Conservation (phyloP, 495 filamentous ascomycete genomes). For the Penicillium chermesinum region DNA sequence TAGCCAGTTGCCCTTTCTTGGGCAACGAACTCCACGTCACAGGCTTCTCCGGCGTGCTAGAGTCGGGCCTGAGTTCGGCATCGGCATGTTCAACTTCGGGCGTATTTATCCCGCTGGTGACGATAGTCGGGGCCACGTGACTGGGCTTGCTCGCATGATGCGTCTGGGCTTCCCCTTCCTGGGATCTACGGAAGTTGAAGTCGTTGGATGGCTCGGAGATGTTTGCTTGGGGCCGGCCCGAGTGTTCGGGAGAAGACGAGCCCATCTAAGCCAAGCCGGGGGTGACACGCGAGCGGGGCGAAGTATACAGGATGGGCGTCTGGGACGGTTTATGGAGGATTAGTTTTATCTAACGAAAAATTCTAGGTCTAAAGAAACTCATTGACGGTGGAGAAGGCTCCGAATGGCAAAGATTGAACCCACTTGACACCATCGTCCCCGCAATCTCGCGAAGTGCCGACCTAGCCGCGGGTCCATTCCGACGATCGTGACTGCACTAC, state of each 20-base stretch:
- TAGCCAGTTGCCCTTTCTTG: slow-evolving; percentile 65
- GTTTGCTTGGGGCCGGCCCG: slow-evolving; percentile 9
- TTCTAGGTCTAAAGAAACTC: too few relatives aligned
- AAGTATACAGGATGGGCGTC: neutral
- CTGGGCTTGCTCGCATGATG: slow-evolving; percentile 17
- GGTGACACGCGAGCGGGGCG: slow-evolving; percentile 9
- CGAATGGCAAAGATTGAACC: neutral
- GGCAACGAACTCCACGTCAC: slow-evolving; percentile 68
- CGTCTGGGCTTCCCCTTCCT: neutral
- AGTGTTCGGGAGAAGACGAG: slow-evolving; percentile 1
- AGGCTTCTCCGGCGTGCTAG: slow-evolving; percentile 32
- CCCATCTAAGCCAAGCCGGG: slow-evolving; percentile 15
- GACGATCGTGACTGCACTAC: neutral
- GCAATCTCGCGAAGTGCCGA: slow-evolving; percentile 13
- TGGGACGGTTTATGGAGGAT: too few relatives aligned
- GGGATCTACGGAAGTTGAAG: neutral
- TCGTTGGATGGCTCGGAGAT: neutral
- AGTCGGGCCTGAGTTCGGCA: neutral
- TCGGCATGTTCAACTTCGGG: slow-evolving; percentile 15
- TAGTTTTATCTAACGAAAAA: too few relatives aligned
- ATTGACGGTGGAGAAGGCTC: neutral
- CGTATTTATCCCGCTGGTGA: too few relatives aligned
- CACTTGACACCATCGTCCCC: slow-evolving; percentile 11
- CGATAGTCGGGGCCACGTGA: too few relatives aligned
- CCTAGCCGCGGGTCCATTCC: slow-evolving; percentile 7